Percentiles rank a stretch among this genome's conserved stretches.
phyloP scores from a whole-genome alignment of 2,329 filamentous ascomycete genomes.

The Xenosphaeropsis pyriputrescens region DNA sequence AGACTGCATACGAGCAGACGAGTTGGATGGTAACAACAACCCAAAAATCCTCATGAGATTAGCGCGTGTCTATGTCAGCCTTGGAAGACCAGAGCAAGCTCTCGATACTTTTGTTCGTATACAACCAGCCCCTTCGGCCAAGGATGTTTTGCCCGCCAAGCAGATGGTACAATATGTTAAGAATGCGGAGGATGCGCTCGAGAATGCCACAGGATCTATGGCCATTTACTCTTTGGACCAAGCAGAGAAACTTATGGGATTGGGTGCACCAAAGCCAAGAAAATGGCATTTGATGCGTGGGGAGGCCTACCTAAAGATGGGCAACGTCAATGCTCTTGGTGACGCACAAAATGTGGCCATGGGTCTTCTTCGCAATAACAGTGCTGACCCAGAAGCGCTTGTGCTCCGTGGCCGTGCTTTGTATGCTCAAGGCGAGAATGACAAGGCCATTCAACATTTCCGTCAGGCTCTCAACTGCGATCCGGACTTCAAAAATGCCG shows the following conservation, averaged over 20 bases:
- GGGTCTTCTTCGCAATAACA: slow-evolving; percentile 71
- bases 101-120: slow-evolving; percentile 71
- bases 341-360: slow-evolving; percentile 92
- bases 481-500: slow-evolving; percentile 77
- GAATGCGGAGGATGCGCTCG: slow-evolving; percentile 65
- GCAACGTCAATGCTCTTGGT: slow-evolving; percentile 72
- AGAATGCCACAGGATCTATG: slow-evolving; percentile 73
- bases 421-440: slow-evolving; percentile 86
- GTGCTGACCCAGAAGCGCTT: slow-evolving; percentile 83
- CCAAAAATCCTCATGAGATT: slow-evolving; percentile 78
- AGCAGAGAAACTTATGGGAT: slow-evolving; percentile 67
- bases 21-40: slow-evolving; percentile 65
- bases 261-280: slow-evolving; percentile 64
- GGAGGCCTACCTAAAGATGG: slow-evolving; percentile 87
- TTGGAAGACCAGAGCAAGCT: slow-evolving; percentile 80
- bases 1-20: slow-evolving; percentile 70
- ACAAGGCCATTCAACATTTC: slow-evolving; percentile 87
- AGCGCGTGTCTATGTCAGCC: slow-evolving; percentile 75
- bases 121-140: slow-evolving; percentile 64
- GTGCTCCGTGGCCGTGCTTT: slow-evolving; percentile 77
- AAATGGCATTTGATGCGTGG: slow-evolving; percentile 91
- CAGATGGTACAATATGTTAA: slow-evolving; percentile 73
- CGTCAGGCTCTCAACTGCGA: slow-evolving; percentile 80
- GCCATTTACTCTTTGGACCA: slow-evolving; percentile 82
- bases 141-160: slow-evolving; percentile 71